Evolutionary conservation across 1,284 basidiomycete genomes (phyloP).

Genomic region (Rhodotorula sp.): DNA sequence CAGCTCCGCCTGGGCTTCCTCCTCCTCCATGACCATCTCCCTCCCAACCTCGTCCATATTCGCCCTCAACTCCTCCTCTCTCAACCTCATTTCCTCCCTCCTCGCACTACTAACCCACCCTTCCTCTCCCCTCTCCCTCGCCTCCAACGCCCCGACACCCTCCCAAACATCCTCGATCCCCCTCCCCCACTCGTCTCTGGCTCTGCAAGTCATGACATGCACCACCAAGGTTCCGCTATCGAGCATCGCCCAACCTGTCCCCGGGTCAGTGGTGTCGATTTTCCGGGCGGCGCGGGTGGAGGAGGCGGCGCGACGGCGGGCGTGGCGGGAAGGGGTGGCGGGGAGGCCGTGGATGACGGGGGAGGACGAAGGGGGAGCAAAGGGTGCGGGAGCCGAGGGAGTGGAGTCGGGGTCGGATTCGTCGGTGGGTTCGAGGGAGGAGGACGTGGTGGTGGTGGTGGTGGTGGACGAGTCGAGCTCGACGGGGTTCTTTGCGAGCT

Average conservation of each 20-base stretch:
- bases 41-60: background rate
- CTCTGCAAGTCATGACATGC: conserved; percentile 44
- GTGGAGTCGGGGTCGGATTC: too few relatives aligned
- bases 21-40: background rate
- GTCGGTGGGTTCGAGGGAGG: background rate
- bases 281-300: conserved; percentile 4
- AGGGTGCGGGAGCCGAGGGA: conserved; percentile 10
- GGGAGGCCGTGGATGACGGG: conserved; percentile 31
- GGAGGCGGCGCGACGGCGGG: conserved; percentile 15
- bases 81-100: background rate
- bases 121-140: conserved; percentile 2
- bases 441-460: too few relatives aligned
- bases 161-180: conserved; percentile 43
- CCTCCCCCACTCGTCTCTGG: conserved; percentile 36
- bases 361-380: conserved; percentile 25
- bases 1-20: background rate
- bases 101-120: background rate
- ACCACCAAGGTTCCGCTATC: conserved; percentile 44
- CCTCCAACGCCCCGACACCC: conserved; percentile 7
- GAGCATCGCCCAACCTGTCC: conserved; percentile 43
- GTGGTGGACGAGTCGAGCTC: conserved; percentile 6
- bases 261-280: conserved; percentile 13
- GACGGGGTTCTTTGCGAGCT: conserved; percentile 36
- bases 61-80: background rate
- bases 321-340: conserved; percentile 28